These are phyloP conservation scores for Bruguiera sexangula DNA, from an alignment of 345 rosid species.

Conservation along the genomic window DNA sequence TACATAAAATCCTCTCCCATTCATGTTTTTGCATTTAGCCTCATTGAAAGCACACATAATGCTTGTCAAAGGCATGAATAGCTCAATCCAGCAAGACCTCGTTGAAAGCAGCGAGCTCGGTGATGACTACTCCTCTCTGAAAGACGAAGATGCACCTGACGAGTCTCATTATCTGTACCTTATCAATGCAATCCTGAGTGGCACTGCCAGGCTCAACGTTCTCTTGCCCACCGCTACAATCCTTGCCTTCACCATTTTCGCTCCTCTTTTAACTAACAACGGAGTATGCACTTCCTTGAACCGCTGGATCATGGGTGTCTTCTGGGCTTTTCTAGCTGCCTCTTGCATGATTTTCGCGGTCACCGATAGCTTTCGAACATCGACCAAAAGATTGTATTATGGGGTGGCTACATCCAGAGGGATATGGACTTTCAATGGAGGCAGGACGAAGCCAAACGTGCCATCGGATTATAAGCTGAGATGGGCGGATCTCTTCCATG, in stretches of 20 bases:
- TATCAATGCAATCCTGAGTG: too few relatives aligned
- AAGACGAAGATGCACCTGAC: too few relatives aligned
- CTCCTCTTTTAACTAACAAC: slow-evolving; percentile 46
- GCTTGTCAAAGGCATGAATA: too few relatives aligned
- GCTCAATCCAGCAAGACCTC: too few relatives aligned
- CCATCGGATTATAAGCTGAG: slow-evolving; percentile 44
- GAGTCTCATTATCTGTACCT: too few relatives aligned
- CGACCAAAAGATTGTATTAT: slow-evolving; percentile 24
- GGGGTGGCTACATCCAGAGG: slow-evolving; percentile 46
- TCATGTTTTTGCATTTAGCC: too few relatives aligned
- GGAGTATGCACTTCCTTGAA: slow-evolving; percentile 33
- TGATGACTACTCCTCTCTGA: too few relatives aligned
- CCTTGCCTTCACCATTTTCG: slow-evolving; percentile 35
- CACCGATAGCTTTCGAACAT: slow-evolving; percentile 45
- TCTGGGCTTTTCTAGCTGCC: slow-evolving; percentile 8
- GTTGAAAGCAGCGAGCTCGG: too few relatives aligned
- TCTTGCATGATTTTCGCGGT: slow-evolving; percentile 42
- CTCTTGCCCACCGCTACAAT: slow-evolving; percentile 52
- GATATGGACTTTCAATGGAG: slow-evolving; percentile 43
- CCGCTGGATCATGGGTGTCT: slow-evolving; percentile 43
- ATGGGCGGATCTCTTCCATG: slow-evolving; percentile 44
- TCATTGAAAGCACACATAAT: too few relatives aligned
- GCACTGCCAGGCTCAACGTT: slow-evolving; percentile 20
- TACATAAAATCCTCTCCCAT: too few relatives aligned
- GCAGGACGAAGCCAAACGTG: slow-evolving; percentile 38